phyloP scores from a whole-genome alignment of 208 protist genomes.

The Acanthamoeba polyphaga region DNA sequence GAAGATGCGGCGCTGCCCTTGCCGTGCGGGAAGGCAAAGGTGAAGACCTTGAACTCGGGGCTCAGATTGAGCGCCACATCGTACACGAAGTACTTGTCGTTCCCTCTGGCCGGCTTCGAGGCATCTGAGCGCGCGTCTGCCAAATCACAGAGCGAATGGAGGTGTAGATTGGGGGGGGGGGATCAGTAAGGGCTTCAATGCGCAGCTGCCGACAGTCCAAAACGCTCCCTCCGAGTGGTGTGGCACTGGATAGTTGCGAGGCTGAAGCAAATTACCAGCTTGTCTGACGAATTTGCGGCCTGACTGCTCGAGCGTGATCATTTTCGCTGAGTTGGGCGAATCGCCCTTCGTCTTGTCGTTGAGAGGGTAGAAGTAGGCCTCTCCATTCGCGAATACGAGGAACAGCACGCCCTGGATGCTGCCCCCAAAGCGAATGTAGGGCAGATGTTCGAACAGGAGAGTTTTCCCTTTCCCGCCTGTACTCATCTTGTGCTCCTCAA shows the following conservation, averaged over 20 bases:
- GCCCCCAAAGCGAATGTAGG: conserved; percentile 67
- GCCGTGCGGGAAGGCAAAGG: not conserved
- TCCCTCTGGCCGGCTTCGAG: conserved; percentile 11
- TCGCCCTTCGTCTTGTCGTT: conserved; percentile 67
- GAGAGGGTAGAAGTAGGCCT: conserved; percentile 72
- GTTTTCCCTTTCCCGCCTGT: conserved; percentile 22
- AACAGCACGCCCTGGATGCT: conserved; percentile 77
- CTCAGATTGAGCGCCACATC: conserved; percentile 61
- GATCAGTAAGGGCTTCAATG: not conserved
- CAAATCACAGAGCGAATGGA: not conserved
- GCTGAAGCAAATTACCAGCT: conserved; percentile 17
- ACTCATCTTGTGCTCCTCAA: too few species aligned
- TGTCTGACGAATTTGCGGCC: conserved; percentile 64
- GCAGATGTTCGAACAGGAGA: conserved; percentile 75
- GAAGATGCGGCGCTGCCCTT: not conserved
- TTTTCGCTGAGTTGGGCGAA: conserved; percentile 41
- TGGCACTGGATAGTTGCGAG: not conserved
- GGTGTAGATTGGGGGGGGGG: not conserved
- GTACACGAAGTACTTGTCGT: conserved; percentile 72
- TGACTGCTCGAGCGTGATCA: conserved; percentile 68
- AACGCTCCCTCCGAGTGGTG: not conserved
- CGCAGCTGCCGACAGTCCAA: too few species aligned
- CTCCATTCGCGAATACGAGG: conserved; percentile 74
- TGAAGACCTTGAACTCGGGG: conserved; percentile 72
- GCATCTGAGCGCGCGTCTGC: not conserved